phyloP scores from a whole-genome alignment of 148 eudicot genomes.

The Camellia sinensis region DNA sequence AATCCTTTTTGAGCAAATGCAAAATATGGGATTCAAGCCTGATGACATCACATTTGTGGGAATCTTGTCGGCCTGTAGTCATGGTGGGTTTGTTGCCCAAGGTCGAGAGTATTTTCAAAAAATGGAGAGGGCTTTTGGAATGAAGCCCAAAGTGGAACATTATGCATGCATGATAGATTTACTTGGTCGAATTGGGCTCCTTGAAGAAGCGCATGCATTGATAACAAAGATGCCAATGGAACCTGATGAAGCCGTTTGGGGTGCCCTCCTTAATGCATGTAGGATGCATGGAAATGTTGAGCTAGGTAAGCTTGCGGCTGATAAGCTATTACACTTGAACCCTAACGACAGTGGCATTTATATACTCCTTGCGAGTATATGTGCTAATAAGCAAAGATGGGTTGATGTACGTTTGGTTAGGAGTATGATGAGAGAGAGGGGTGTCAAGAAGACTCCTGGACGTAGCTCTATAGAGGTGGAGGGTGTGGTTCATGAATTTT shows the following conservation, averaged over 20 bases:
- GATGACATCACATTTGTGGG: slow-evolving; percentile 57
- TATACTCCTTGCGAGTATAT: slow-evolving; percentile 53
- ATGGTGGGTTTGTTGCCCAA: slow-evolving; percentile 49
- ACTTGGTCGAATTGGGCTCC: slow-evolving; percentile 53
- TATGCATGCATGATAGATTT: slow-evolving; percentile 68
- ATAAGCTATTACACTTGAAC: slow-evolving; percentile 41
- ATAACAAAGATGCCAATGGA: slow-evolving; percentile 51
- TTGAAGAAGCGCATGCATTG: slow-evolving; percentile 49
- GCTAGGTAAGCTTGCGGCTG: slow-evolving; percentile 58
- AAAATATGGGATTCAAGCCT: slow-evolving; percentile 41
- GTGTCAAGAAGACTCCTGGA: slow-evolving; percentile 68
- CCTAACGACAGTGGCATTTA: slow-evolving; percentile 69
- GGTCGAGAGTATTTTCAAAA: slow-evolving; percentile 39
- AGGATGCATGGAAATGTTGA: slow-evolving; percentile 56
- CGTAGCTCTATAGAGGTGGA: slow-evolving; percentile 64
- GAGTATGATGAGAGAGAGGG: slow-evolving; percentile 64
- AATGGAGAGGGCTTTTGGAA: slow-evolving; percentile 38
- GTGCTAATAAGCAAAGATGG: slow-evolving; percentile 57
- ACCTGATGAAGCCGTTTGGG: slow-evolving; percentile 68
- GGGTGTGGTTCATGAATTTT: slow-evolving; percentile 59
- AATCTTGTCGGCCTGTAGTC: slow-evolving; percentile 64
- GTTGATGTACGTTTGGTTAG: slow-evolving; percentile 53
- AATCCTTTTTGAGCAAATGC: slow-evolving; percentile 44
- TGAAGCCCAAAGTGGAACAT: slow-evolving; percentile 51
- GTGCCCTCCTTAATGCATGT: slow-evolving; percentile 67